Evolutionary conservation across 192 early-diverging fungal genomes (phyloP).

Genomic region (Linderina pennispora): DNA sequence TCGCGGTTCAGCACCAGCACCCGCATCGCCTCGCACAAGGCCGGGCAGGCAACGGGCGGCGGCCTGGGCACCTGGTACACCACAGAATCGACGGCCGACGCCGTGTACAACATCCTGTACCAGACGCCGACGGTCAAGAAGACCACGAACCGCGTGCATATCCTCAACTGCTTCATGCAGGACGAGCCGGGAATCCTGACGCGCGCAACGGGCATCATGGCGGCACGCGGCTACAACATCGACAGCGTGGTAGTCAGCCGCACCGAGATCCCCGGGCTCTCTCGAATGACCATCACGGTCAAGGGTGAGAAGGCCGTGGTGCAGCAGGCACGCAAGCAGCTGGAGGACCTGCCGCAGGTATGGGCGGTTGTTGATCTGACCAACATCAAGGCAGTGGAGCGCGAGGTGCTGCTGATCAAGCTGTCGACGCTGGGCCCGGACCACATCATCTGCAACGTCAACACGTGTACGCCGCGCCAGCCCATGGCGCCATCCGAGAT

Average conservation of each 20-base stretch:
- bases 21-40: background rate
- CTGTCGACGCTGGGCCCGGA: conserved; percentile 81
- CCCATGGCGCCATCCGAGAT: conserved; percentile 32
- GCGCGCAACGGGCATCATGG: conserved; percentile 79
- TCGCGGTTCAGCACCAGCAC: background rate
- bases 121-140: conserved; percentile 44
- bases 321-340: conserved; percentile 87
- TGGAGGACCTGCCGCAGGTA: conserved; percentile 93
- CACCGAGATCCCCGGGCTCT: conserved; percentile 88
- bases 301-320: conserved; percentile 76
- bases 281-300: conserved; percentile 91
- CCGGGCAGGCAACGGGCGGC: background rate
- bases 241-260: conserved; percentile 94
- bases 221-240: conserved; percentile 94
- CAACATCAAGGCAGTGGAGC: conserved; percentile 75
- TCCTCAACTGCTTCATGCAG: conserved; percentile 91
- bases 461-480: conserved; percentile 38
- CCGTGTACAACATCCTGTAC: conserved; percentile 41
- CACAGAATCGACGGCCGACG: conserved; percentile 25
- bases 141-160: conserved; percentile 49
- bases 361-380: conserved; percentile 98
- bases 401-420: conserved; percentile 93
- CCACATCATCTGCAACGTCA: conserved; percentile 16
- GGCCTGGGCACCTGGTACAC: background rate
- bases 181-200: conserved; percentile 81